Percentiles rank a stretch among this genome's conserved stretches.
phyloP scores from a whole-genome alignment of 768 basidiomycete genomes.

The Polyporus arcularius region DNA sequence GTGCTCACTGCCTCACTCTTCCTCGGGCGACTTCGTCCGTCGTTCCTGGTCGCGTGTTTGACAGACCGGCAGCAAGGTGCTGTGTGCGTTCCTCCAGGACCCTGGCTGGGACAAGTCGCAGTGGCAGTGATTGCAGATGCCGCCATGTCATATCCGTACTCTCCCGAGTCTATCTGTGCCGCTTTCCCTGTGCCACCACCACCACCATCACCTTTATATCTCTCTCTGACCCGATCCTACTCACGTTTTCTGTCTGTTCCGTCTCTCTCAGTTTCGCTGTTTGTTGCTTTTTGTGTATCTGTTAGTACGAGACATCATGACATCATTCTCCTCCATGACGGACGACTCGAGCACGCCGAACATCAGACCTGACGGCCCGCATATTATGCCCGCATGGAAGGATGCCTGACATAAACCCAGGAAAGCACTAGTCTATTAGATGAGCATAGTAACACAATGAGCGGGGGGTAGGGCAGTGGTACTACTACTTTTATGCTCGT shows the following conservation, averaged over 20 bases:
- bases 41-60: neutral
- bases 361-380: neutral
- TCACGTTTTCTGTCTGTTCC: constrained; percentile 15
- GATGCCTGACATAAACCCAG: neutral
- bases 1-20: neutral
- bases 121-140: constrained; percentile 55
- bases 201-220: neutral
- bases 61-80: constrained; percentile 95
- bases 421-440: constrained; percentile 14
- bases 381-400: neutral
- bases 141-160: neutral
- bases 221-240: constrained; percentile 36
- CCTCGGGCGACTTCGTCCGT: constrained; percentile 11
- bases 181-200: neutral
- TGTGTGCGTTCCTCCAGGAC: constrained; percentile 93
- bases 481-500: constrained; percentile 4
- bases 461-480: constrained; percentile 6
- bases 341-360: too few species aligned
- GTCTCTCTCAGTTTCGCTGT: constrained; percentile 35
- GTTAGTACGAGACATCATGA: constrained; percentile 1
- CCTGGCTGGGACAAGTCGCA: constrained; percentile 86
- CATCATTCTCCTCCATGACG: neutral
- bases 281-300: constrained; percentile 8
- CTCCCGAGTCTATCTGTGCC: neutral
- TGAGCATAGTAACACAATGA: constrained; percentile 10